Conservation (phyloP, 2,329 filamentous ascomycete genomes). For the Diaporthe aspalathi region DNA sequence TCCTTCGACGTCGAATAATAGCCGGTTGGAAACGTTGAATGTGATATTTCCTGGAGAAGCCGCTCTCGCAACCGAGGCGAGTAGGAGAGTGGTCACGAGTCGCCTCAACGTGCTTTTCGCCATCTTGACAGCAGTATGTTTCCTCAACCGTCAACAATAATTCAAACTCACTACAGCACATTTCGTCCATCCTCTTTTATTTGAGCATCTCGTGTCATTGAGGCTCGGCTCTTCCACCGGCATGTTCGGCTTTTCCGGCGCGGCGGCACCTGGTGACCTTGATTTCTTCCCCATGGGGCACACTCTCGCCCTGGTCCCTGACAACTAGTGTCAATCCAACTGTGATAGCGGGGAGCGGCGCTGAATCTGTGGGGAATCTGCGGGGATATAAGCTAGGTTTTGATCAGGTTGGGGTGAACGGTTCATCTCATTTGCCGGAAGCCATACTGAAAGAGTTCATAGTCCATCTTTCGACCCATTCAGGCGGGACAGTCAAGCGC, state of each 20-base stretch:
- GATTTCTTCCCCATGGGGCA: slow-evolving; percentile 7
- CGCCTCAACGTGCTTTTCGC: not conserved
- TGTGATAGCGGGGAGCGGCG: slow-evolving; percentile 13
- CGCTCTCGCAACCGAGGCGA: slow-evolving; percentile 8
- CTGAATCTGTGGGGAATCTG: not conserved
- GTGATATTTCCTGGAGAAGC: slow-evolving; percentile 15
- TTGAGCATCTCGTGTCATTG: slow-evolving; percentile 5
- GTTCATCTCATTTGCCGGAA: slow-evolving; percentile 2
- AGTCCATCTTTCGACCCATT: not conserved
- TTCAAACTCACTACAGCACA: not conserved
- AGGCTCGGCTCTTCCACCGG: slow-evolving; percentile 15
- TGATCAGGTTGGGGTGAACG: not conserved
- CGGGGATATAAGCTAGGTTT: slow-evolving; percentile 15
- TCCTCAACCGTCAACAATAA: not conserved
- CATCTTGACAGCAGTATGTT: not conserved
- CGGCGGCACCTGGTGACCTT: slow-evolving; percentile 19
- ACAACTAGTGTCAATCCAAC: slow-evolving; percentile 2
- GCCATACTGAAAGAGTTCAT: slow-evolving; percentile 2
- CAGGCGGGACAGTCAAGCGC: not conserved
- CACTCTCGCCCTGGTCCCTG: slow-evolving; percentile 17
- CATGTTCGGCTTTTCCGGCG: slow-evolving; percentile 16
- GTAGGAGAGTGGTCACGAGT: not conserved
- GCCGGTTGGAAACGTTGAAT: slow-evolving; percentile 9
- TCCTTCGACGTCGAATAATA: slow-evolving; percentile 32
- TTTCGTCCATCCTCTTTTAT: not conserved